Conservation (phyloP, 495 filamentous ascomycete species). For the Parachaetomium inaequale region DNA sequence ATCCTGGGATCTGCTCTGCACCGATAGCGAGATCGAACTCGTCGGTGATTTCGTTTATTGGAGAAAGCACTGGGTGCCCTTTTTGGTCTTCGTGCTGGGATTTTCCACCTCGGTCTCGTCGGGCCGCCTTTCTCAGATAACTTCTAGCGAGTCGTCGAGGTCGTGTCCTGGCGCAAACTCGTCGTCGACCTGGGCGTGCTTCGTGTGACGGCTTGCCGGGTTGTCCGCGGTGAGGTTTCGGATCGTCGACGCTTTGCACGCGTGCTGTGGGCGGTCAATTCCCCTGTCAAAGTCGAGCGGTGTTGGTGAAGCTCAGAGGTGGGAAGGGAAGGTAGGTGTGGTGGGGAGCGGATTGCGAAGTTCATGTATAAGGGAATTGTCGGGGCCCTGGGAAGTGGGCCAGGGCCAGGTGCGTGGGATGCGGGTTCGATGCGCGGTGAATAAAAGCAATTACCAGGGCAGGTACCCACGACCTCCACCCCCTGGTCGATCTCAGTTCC, state of each 20-base stretch:
- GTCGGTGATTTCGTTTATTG: neutral
- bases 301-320: constrained; percentile 20
- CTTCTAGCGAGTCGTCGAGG: neutral
- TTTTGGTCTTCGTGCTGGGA: neutral
- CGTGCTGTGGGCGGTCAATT: constrained; percentile 7
- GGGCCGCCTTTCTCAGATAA: neutral
- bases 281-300: constrained; percentile 13
- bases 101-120: neutral
- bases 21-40: constrained; percentile 23
- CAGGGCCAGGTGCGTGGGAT: constrained; percentile 27
- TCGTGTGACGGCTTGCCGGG: neutral
- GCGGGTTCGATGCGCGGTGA: constrained; percentile 24
- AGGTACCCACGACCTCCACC: constrained; percentile 23
- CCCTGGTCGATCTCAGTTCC: constrained; percentile 23
- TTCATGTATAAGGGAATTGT: constrained; percentile 34
- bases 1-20: constrained; percentile 35
- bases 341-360: constrained; percentile 32
- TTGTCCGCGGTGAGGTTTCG: neutral
- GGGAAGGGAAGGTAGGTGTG: constrained; percentile 26
- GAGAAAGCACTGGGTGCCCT: neutral
- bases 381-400: constrained; percentile 19
- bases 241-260: neutral
- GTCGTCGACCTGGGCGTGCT: constrained; percentile 2
- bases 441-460: constrained; percentile 29
- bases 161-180: neutral